Base-by-base conservation (phyloP, 768 basidiomycete genomes). In the Sutorius australiensis region DNA sequence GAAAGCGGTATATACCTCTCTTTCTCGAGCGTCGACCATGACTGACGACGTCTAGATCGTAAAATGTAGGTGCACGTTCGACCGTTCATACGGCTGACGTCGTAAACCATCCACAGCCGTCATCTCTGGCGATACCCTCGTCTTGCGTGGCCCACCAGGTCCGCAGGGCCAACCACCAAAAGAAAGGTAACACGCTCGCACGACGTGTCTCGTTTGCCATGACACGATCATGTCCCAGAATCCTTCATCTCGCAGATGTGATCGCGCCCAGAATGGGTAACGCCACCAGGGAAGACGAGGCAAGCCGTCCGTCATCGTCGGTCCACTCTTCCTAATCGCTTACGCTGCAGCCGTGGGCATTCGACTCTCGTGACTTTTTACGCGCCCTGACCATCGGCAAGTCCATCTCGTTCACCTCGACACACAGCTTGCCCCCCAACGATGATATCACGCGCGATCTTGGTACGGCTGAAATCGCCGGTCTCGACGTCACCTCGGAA, bases 291-390 rank as follows among this genome's bases (percentile, higher is more conserved):
- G 89, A 93, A 55, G 97, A 98, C 67, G 97, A 98, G 79, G 93
- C 86, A 56, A 54, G 71, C 64, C 31, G 2, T n/a, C 33, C 5
- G 5, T 17, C 41, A 33, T 45, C 42, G 4, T 7, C 12, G 2
- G 12, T 21, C 12, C 50, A 4, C 34, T 30, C 17, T 34, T 48
- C 19, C 57, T 59, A 16, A 63, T 28, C 12, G 40, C 43, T 31
- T 12, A 1, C 31, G 1, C 14, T 30, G 16, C 58, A 95, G 91
- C 83, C 86, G 6, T 93, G 87, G 84, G 89, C 95, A 2, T 97
- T 87, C 69, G 91, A 95, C 67, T 83, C 93, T 43, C 87, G 97
- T 59, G 97, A 98, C 72, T 97, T 87, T 72, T 76, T 98, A 33
- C 87, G 97, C 39, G 75, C 84, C 21, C 73, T 94, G 42, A 76